phyloP scores from a whole-genome alignment of 345 rosid genomes.

The Erodium maritimum region DNA sequence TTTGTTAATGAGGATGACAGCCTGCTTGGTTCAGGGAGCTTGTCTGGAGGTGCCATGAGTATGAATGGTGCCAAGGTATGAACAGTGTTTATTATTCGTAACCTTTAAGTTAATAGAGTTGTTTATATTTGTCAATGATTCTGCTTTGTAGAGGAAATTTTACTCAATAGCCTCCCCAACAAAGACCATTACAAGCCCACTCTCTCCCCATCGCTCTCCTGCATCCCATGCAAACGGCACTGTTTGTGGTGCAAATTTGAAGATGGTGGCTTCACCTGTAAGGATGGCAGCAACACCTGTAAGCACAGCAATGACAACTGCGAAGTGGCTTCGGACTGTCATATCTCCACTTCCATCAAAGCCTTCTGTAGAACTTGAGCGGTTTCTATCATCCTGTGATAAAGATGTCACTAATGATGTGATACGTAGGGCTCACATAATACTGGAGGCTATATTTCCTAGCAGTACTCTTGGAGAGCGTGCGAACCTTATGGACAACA shows the following conservation, averaged over 20 bases:
- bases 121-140: conserved; percentile 1
- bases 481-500: conserved; percentile 75
- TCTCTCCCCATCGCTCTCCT: conserved; percentile 76
- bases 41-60: conserved; percentile 51
- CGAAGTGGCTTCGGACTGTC: conserved; percentile 86
- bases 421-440: conserved; percentile 66
- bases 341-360: conserved; percentile 71
- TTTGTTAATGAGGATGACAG: conserved; percentile 75
- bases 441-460: conserved; percentile 88
- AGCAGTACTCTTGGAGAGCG: conserved; percentile 56
- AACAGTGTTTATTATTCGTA: conserved; percentile 1
- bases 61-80: conserved; percentile 50
- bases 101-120: not conserved
- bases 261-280: conserved; percentile 77
- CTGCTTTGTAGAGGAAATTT: conserved; percentile 45
- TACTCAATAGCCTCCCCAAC: conserved; percentile 70
- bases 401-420: conserved; percentile 72
- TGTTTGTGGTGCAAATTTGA: conserved; percentile 26
- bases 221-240: conserved; percentile 49
- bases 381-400: conserved; percentile 66
- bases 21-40: conserved; percentile 63
- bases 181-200: conserved; percentile 66
- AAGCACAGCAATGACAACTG: conserved; percentile 90
- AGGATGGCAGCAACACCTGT: conserved; percentile 80
- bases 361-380: conserved; percentile 64